These are phyloP conservation scores for Sporisorium exsertum DNA, from an alignment of 1,284 basidiomycete genomes.

Conservation along the genomic window DNA sequence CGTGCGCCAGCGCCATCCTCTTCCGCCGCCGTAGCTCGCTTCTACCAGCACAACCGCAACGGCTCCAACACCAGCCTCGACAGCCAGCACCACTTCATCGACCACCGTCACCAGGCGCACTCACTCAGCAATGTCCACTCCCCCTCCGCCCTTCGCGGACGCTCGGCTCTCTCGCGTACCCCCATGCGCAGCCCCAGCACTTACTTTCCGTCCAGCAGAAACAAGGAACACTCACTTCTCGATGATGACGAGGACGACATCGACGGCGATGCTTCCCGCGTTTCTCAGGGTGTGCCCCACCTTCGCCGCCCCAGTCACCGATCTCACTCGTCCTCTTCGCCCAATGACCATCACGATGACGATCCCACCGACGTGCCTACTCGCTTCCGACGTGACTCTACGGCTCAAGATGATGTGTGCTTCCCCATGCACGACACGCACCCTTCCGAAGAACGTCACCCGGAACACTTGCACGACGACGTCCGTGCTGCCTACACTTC, in stretches of 20 bases:
- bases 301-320: conserved; percentile 28
- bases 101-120: conserved; percentile 67
- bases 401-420: conserved; percentile 66
- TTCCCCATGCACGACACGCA: conserved; percentile 59
- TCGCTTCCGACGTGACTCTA: conserved; percentile 51
- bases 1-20: conserved; percentile 33
- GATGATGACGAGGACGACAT: conserved; percentile 39
- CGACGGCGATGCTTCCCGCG: conserved; percentile 39
- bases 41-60: conserved; percentile 63
- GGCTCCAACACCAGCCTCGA: conserved; percentile 66
- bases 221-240: conserved; percentile 33
- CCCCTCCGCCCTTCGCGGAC: conserved; percentile 49
- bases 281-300: conserved; percentile 34
- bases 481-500: conserved; percentile 22
- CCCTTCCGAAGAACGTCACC: conserved; percentile 21
- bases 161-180: conserved; percentile 36
- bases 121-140: conserved; percentile 60
- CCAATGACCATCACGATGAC: conserved; percentile 20
- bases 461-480: conserved; percentile 25
- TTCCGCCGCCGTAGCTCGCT: conserved; percentile 50
- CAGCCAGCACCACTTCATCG: conserved; percentile 67
- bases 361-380: conserved; percentile 10
- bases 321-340: conserved; percentile 18
- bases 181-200: conserved; percentile 45
- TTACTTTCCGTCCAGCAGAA: conserved; percentile 36